Conservation (phyloP, 192 early-diverging fungal genomes). For the Entophlyctis luteolus region DNA sequence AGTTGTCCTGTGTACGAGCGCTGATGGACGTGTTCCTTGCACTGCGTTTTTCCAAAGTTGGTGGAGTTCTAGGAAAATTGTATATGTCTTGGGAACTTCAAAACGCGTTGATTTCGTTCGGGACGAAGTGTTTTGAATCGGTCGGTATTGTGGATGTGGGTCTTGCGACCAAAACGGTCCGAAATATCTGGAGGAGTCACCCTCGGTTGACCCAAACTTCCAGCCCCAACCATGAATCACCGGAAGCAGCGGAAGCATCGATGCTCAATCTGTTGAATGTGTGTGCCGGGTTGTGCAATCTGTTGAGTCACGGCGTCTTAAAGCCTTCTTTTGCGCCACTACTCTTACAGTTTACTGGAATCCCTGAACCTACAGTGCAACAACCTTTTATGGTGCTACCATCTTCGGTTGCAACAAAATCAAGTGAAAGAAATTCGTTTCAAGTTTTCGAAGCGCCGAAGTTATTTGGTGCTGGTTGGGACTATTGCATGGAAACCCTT, state of each 20-base stretch:
- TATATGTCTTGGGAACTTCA: neutral
- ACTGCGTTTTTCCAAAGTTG: neutral
- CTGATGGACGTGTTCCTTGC: neutral
- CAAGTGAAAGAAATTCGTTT: too few relatives aligned
- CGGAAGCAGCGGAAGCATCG: neutral
- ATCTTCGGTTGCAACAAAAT: neutral
- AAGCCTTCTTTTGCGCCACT: neutral
- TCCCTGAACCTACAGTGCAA: neutral
- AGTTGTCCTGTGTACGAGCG: neutral
- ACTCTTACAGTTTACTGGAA: neutral
- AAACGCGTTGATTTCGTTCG: neutral
- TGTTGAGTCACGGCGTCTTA: neutral
- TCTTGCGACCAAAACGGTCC: neutral
- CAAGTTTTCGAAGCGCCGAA: neutral
- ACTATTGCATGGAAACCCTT: neutral
- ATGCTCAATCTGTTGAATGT: slow-evolving; percentile 1
- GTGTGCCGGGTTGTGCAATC: neutral
- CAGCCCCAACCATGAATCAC: neutral
- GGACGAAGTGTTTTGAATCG: neutral
- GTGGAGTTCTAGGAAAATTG: neutral
- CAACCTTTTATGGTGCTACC: neutral
- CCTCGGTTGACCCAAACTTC: neutral
- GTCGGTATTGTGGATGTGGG: slow-evolving; percentile 1
- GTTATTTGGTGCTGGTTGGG: slow-evolving; percentile 1
- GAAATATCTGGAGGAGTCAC: neutral